Evolutionary conservation across 116 monocot species (phyloP).

Genomic region (Zostera marina): DNA sequence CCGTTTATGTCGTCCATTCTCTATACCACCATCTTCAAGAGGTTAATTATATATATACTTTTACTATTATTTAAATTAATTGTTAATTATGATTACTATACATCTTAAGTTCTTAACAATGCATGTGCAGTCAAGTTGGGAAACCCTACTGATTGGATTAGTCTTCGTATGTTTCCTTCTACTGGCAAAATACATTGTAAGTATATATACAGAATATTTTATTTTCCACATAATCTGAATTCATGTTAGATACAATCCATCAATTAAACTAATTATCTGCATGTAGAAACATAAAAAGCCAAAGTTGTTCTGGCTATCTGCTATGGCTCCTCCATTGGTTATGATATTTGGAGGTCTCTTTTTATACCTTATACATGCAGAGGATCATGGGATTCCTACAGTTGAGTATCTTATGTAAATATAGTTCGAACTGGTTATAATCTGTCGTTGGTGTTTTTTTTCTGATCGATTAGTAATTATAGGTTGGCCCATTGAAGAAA

Average conservation of each 20-base stretch:
- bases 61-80: no score
- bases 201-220: no score
- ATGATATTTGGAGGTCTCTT: conserved; percentile 48
- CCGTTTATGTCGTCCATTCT: conserved; percentile 42
- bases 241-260: neutral
- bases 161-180: no score
- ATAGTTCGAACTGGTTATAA: no score
- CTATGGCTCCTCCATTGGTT: conserved; percentile 38
- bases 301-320: conserved; percentile 54
- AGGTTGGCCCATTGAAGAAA: conserved; percentile 77
- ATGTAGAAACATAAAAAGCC: conserved; percentile 40
- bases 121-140: no score
- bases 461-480: neutral
- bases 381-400: conserved; percentile 51
- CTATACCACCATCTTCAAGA: conserved; percentile 20
- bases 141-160: no score
- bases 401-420: conserved; percentile 37
- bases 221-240: neutral
- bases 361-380: conserved; percentile 27
- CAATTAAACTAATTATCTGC: neutral
- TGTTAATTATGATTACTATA: no score
- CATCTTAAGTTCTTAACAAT: no score
- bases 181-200: no score
- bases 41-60: no score
- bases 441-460: no score